Conservation (phyloP, 2,329 filamentous ascomycete genomes). For the Mollisiaceae sp. region DNA sequence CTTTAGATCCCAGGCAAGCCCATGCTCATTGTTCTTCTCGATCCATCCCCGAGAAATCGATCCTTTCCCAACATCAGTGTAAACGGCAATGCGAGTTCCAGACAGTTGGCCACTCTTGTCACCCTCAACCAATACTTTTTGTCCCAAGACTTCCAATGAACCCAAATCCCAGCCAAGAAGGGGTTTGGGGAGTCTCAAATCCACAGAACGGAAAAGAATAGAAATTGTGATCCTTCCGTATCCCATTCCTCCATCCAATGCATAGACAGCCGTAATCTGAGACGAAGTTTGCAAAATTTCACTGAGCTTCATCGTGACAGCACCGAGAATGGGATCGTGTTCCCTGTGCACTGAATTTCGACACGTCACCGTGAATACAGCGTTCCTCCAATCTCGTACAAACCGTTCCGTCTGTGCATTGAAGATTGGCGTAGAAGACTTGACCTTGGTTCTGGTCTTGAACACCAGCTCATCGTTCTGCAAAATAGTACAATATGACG, state of each 20-base stretch:
- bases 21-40: slow-evolving; percentile 15
- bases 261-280: slow-evolving; percentile 28
- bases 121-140: slow-evolving; percentile 23
- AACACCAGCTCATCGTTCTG: slow-evolving; percentile 32
- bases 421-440: slow-evolving; percentile 30
- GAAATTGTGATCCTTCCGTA: slow-evolving; percentile 31
- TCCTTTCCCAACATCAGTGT: slow-evolving; percentile 30
- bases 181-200: slow-evolving; percentile 24
- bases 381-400: slow-evolving; percentile 30
- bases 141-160: slow-evolving; percentile 27
- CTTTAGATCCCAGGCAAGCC: slow-evolving; percentile 24
- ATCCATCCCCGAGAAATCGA: slow-evolving; percentile 25
- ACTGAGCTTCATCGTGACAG: slow-evolving; percentile 29
- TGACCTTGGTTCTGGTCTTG: slow-evolving; percentile 31
- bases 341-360: slow-evolving; percentile 29
- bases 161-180: slow-evolving; percentile 30
- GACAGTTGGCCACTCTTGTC: slow-evolving; percentile 17
- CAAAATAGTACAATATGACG: slow-evolving; percentile 30
- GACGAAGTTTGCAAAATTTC: slow-evolving; percentile 29
- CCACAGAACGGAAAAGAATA: slow-evolving; percentile 30
- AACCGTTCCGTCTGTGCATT: slow-evolving; percentile 31
- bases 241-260: slow-evolving; percentile 29
- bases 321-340: slow-evolving; percentile 30
- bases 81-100: slow-evolving; percentile 24
- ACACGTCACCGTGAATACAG: slow-evolving; percentile 29